These are phyloP conservation scores for Eutypella sp. DNA, from an alignment of 2,329 filamentous ascomycete genomes.

Conservation along the genomic window DNA sequence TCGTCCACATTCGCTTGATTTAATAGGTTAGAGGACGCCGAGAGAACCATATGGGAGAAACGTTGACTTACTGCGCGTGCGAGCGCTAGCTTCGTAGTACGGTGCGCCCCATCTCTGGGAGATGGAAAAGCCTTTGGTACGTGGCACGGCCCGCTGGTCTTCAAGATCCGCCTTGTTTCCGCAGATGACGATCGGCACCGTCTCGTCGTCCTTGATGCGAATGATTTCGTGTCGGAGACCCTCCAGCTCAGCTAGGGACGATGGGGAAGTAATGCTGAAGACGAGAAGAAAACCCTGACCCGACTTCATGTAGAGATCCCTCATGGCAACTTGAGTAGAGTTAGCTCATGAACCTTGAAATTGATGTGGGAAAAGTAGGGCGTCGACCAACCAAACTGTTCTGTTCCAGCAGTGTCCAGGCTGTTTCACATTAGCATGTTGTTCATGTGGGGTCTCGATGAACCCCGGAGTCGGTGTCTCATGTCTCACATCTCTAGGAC, in stretches of 20 bases:
- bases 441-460: slow-evolving; percentile 16
- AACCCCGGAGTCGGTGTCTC: slow-evolving; percentile 31
- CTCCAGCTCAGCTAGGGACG: slow-evolving; percentile 76
- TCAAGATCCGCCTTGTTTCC: slow-evolving; percentile 90
- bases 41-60: slow-evolving; percentile 1
- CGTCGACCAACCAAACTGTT: slow-evolving; percentile 77
- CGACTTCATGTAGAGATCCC: slow-evolving; percentile 89
- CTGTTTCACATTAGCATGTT: slow-evolving; percentile 37
- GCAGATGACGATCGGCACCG: slow-evolving; percentile 81
- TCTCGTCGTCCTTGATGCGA: slow-evolving; percentile 84
- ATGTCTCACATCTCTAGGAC: slow-evolving; percentile 76
- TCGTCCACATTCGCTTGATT: slow-evolving; percentile 75
- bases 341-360: slow-evolving; percentile 16
- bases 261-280: slow-evolving; percentile 82
- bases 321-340: slow-evolving; percentile 49
- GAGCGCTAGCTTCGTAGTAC: slow-evolving; percentile 85
- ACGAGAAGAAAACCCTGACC: slow-evolving; percentile 88
- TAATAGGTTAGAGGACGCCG: slow-evolving; percentile 4
- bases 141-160: slow-evolving; percentile 73
- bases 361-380: slow-evolving; percentile 4
- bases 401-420: slow-evolving; percentile 84
- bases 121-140: slow-evolving; percentile 74
- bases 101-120: slow-evolving; percentile 86
- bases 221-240: slow-evolving; percentile 85
- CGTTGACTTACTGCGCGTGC: slow-evolving; percentile 57